These are phyloP conservation scores for Styphnolobium japonicum DNA, from an alignment of 306 rosid genomes.

Conservation along the genomic window DNA sequence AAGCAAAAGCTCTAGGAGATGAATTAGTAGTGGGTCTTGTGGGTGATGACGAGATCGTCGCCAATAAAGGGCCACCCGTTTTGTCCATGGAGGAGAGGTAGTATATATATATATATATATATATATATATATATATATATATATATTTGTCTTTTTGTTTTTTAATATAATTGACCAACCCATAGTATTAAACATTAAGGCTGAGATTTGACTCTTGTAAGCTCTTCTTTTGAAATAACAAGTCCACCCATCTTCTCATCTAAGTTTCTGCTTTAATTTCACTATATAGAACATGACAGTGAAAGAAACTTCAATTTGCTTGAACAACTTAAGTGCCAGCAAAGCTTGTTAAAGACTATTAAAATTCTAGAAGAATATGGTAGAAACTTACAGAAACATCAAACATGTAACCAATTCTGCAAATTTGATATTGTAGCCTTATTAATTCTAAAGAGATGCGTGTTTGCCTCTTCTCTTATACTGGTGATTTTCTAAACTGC, in stretches of 20 bases:
- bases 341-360: neutral
- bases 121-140: neutral
- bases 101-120: neutral
- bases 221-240: too few species aligned
- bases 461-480: neutral
- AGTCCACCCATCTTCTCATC: too few species aligned
- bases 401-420: neutral
- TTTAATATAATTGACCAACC: too few species aligned
- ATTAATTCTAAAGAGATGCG: neutral
- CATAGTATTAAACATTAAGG: too few species aligned
- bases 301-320: conserved; percentile 1
- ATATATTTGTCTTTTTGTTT: neutral
- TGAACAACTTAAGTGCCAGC: neutral
- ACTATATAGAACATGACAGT: too few species aligned
- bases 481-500: neutral
- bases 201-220: too few species aligned
- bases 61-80: conserved; percentile 96
- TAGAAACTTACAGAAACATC: neutral
- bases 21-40: conserved; percentile 94
- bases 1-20: conserved; percentile 95
- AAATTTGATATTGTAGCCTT: conserved; percentile 11
- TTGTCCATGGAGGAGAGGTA: conserved; percentile 92
- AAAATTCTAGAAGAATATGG: neutral
- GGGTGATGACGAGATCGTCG: conserved; percentile 83
- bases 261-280: too few species aligned